Evolutionary conservation across 495 filamentous ascomycete genomes (phyloP).

Genomic region (Haplographium delicatum): DNA sequence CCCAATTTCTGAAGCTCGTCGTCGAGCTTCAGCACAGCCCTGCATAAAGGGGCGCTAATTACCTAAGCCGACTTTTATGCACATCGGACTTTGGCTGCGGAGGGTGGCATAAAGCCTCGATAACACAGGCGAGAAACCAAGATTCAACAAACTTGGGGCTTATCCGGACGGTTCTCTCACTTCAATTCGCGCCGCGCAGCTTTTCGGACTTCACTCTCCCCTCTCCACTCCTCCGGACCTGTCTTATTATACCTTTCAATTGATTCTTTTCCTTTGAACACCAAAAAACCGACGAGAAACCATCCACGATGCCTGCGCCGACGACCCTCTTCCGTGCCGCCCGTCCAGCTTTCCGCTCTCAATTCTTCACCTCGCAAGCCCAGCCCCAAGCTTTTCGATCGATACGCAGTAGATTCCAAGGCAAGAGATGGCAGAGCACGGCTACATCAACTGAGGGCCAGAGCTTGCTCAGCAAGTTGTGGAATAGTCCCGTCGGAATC

Average conservation of each 20-base stretch:
- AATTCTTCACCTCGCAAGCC: constrained; percentile 16
- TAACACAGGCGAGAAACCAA: constrained; percentile 1
- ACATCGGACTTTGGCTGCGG: no score
- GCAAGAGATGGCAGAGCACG: constrained; percentile 56
- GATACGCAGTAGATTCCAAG: constrained; percentile 18
- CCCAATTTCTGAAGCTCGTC: neutral
- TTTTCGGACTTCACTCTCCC: constrained; percentile 1
- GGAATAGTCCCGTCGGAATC: constrained; percentile 79
- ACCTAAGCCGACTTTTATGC: constrained; percentile 11
- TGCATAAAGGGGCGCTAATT: constrained; percentile 21
- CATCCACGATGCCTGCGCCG: constrained; percentile 21
- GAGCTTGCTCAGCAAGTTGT: constrained; percentile 65
- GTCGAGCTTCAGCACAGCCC: constrained; percentile 9
- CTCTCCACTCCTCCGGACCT: constrained; percentile 2
- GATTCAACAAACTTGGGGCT: constrained; percentile 8
- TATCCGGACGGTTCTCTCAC: neutral
- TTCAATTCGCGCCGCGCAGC: no score
- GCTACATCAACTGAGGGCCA: constrained; percentile 46
- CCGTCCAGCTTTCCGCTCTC: constrained; percentile 25
- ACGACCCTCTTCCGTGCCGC: constrained; percentile 23
- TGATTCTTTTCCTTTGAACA: neutral
- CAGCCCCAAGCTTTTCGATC: constrained; percentile 10
- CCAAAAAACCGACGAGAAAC: neutral
- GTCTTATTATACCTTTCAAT: constrained; percentile 5
- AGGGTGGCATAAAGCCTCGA: constrained; percentile 3